Conservation (phyloP, 73 alveolate species). For the Tetrahymena elliotti region DNA sequence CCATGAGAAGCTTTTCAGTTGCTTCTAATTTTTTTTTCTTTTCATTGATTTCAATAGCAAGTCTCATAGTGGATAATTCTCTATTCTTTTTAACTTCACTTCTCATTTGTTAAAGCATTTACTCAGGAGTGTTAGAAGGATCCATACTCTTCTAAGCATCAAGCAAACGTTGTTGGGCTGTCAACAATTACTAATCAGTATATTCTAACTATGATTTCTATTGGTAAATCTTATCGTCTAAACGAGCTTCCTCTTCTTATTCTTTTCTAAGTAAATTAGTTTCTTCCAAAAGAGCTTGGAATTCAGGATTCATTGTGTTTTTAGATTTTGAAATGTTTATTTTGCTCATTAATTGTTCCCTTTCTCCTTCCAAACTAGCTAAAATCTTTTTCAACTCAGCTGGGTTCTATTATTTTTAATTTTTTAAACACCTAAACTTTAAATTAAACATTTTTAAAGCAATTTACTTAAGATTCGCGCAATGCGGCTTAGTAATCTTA, state of each 20-base stretch:
- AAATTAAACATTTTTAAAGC: neutral
- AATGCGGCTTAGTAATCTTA: conserved; percentile 13
- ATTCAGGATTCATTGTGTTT: conserved; percentile 68
- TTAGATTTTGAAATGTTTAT: conserved; percentile 73
- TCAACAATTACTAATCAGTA: conserved; percentile 67
- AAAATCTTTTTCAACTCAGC: conserved; percentile 85
- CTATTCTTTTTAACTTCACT: conserved; percentile 84
- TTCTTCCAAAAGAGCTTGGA: conserved; percentile 82
- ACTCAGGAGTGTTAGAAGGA: conserved; percentile 70
- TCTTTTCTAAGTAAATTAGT: conserved; percentile 88
- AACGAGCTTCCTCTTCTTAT: conserved; percentile 86
- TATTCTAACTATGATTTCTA: conserved; percentile 73
- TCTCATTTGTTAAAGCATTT: conserved; percentile 71
- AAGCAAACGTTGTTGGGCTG: conserved; percentile 74
- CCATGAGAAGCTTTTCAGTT: conserved; percentile 75
- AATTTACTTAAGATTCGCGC: neutral
- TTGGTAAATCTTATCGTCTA: conserved; percentile 73
- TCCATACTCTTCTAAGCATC: conserved; percentile 69
- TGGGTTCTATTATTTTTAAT: conserved; percentile 74
- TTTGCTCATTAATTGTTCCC: conserved; percentile 76
- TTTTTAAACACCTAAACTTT: conserved; percentile 58
- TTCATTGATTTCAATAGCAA: conserved; percentile 87
- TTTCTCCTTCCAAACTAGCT: conserved; percentile 83
- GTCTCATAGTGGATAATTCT: conserved; percentile 76
- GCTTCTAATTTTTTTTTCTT: conserved; percentile 68